phyloP scores from a whole-genome alignment of 495 filamentous ascomycete species.

The Hyphodiscus hymeniophilus region DNA sequence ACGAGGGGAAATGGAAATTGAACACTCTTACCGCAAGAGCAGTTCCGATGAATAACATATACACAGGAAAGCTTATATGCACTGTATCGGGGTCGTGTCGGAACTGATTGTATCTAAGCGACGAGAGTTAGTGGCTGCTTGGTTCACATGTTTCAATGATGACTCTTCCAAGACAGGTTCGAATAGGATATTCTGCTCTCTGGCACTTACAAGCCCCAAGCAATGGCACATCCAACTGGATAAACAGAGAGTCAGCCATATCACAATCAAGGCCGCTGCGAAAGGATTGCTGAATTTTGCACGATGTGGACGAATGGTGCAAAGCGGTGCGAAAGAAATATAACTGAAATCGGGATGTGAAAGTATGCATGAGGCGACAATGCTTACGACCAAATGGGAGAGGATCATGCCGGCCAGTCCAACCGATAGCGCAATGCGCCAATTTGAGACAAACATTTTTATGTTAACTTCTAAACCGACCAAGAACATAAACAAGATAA shows the following conservation, averaged over 20 bases:
- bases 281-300: too few species aligned
- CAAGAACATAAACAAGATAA: conserved; percentile 86
- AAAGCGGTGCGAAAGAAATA: too few species aligned
- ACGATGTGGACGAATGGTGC: too few species aligned
- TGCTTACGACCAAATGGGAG: conserved; percentile 60
- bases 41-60: conserved; percentile 87
- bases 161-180: too few species aligned
- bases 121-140: too few species aligned
- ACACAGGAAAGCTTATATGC: conserved; percentile 69
- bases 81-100: conserved; percentile 51
- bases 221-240: conserved; percentile 70
- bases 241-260: too few species aligned
- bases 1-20: background rate
- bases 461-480: conserved; percentile 91
- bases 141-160: too few species aligned
- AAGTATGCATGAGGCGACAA: too few species aligned
- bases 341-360: too few species aligned
- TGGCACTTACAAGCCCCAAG: conserved; percentile 85
- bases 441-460: conserved; percentile 76
- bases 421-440: conserved; percentile 76
- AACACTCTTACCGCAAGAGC: conserved; percentile 55
- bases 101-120: conserved; percentile 76
- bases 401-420: conserved; percentile 79
- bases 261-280: too few species aligned
- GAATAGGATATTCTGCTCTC: too few species aligned